Base-by-base conservation (phyloP, 2,329 filamentous ascomycete genomes). In the Trichothecium roseum region DNA sequence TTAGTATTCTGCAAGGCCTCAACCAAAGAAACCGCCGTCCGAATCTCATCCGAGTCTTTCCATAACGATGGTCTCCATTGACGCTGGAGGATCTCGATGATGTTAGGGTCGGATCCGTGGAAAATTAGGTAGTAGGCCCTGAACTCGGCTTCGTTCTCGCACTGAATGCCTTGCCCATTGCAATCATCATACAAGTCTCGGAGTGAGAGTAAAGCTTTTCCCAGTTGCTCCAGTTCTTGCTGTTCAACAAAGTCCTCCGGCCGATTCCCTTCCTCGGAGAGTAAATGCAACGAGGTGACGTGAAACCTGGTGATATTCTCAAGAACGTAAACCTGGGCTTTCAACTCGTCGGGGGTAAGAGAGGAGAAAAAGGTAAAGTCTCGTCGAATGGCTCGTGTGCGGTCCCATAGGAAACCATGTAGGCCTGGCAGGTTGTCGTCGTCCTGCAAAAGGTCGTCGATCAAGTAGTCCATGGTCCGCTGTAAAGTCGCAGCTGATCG, bases 261-360 rank as follows among this genome's bases (percentile, higher is more conserved):
- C 1, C 67, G 64, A 32, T 72, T 65, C 8, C 67, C 73, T 14
- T 67, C 62, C 37, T 66, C 64, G 0, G 74, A 77, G 35, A 82
- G 63, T 29, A 79, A 64, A 49, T 83, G 78, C 6, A 81, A 59
- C 5, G 77, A 66, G 5, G 72, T 73, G 28, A 78, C 76, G 50
- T 83, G 78, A 39, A 82, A 81, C 35, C 78, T 68, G 10, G 74
- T 68, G 38, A 82, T 80, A 17, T 70, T 74, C 49, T 83, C 78
- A 16, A 81, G 60, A 27, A 75, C 75, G 47, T 78, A 76, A 8
- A 81, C 64, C 43, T 79, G 68, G 15, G 69, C 65, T 18, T 61
- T 63, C 48, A 76, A 65, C 44, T 81, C 76, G 3, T 72, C 63
- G 2, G 64, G 50, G 3, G 62, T 68, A 55, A 81, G 66, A 35